Base-by-base conservation (phyloP, 257 asterid genomes). In the Solanum pennellii region DNA sequence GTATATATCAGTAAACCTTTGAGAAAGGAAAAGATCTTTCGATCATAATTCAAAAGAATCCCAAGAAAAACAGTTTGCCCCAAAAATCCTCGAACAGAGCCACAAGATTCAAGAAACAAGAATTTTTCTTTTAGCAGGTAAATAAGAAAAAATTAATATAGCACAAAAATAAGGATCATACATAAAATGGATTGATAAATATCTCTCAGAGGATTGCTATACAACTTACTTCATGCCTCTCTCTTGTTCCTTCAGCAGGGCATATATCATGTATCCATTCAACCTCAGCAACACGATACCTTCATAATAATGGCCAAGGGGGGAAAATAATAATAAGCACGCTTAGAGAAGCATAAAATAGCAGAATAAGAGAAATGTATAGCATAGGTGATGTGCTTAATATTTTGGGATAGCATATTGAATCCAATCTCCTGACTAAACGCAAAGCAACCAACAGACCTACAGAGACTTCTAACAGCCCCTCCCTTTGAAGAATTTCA, bases 271-370 rank as follows among this genome's bases (percentile, higher is more conserved):
- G 93, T 56, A 94, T 93, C 99, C 99, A 96, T 89, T 96, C 98
- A 76, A 97, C 96, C 94, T 97, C 99, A 84, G 97, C 98, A 45
- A 97, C 89, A 12, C 99, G 99, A 88, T 97, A 97, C 88, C 99
- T 97, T 90, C 90, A 94, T 41, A 89, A 82, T 71, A 47, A 27
- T 83, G 44, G 42, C 69, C 62, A 73, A n/a, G 86, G 23, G 23
- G 25, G 29, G 31, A 39, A 42, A 83, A 83, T 59, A 56, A 39
- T 86, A 71, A 60, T 45, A 82, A 62, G 14, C 74, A 45, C 56
- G 27, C 65, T 27, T 13, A 82, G 85, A n/a, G 74, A 80, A 83
- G 82, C 84, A 87, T 82, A 80, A 76, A 84, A 47, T 49, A 86
- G 85, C 86, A 87, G 76, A 74, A 86, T 18, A 88, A 42, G 59